Evolutionary conservation across 768 basidiomycete species (phyloP).

Genomic region (Cystobasidium tubakii): DNA sequence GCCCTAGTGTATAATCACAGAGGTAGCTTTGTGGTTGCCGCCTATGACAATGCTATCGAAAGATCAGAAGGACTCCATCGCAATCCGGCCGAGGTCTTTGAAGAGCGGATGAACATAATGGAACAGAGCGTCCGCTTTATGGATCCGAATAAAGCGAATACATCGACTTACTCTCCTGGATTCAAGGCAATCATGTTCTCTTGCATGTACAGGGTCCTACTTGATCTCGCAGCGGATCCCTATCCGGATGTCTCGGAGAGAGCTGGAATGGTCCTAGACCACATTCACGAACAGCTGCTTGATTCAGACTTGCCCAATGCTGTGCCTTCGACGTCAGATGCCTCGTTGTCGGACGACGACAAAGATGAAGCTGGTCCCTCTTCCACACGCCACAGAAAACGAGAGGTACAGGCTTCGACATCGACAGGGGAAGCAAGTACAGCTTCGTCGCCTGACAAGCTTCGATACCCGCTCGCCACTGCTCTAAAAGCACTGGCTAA

Average conservation of each 20-base stretch:
- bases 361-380: background rate
- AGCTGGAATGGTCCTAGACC: constrained; percentile 86
- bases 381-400: background rate
- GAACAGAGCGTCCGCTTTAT: constrained; percentile 33
- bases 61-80: constrained; percentile 50
- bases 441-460: background rate
- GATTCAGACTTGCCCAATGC: constrained; percentile 19
- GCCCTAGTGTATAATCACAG: constrained; percentile 93
- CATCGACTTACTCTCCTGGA: constrained; percentile 39
- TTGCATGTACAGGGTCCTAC: constrained; percentile 64
- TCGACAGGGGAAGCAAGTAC: background rate
- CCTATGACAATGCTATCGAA: constrained; percentile 94
- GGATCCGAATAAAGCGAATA: constrained; percentile 42
- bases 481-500: constrained; percentile 16
- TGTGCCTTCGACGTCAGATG: background rate
- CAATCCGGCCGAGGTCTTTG: constrained; percentile 19
- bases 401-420: background rate
- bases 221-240: constrained; percentile 87
- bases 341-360: background rate
- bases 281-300: constrained; percentile 76
- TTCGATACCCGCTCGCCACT: background rate
- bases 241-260: constrained; percentile 86
- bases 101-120: constrained; percentile 23
- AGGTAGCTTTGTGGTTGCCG: constrained; percentile 90
- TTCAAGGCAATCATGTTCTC: constrained; percentile 65